phyloP scores from a whole-genome alignment of 805 yeast species.

The Starmerella ratchasimensis region DNA sequence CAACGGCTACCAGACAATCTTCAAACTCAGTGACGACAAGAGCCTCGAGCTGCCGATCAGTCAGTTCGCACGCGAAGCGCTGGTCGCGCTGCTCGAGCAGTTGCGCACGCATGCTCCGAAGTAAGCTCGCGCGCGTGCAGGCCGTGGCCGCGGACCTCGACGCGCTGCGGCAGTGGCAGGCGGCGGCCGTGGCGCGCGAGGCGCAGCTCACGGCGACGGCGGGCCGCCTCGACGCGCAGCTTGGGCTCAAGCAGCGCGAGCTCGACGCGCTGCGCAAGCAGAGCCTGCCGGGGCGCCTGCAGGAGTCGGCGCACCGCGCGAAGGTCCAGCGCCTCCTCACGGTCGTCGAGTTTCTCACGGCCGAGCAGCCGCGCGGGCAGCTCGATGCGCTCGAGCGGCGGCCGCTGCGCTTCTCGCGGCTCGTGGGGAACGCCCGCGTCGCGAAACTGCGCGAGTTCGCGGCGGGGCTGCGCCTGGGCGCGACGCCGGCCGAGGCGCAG shows the following conservation, averaged over 20 bases:
- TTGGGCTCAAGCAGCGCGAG: conserved; percentile 15
- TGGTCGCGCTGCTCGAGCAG: conserved; percentile 18
- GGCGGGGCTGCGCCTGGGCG: background rate
- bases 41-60: background rate
- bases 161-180: conserved; percentile 1
- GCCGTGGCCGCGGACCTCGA: conserved; percentile 9
- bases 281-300: conserved; percentile 6
- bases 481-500: background rate
- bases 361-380: no score
- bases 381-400: background rate
- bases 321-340: background rate
- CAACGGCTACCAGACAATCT: conserved; percentile 50
- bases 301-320: background rate
- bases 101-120: conserved; percentile 15
- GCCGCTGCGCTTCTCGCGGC: background rate
- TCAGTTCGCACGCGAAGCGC: conserved; percentile 22
- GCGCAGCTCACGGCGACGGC: background rate
- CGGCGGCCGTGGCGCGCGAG: background rate
- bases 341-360: background rate
- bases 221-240: conserved; percentile 6
- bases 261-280: conserved; percentile 13
- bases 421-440: background rate
- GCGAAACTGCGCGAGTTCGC: background rate
- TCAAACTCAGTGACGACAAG: conserved; percentile 27
- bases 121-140: conserved; percentile 11